phyloP scores from a whole-genome alignment of 345 rosid species.

The Corchorus capsularis region DNA sequence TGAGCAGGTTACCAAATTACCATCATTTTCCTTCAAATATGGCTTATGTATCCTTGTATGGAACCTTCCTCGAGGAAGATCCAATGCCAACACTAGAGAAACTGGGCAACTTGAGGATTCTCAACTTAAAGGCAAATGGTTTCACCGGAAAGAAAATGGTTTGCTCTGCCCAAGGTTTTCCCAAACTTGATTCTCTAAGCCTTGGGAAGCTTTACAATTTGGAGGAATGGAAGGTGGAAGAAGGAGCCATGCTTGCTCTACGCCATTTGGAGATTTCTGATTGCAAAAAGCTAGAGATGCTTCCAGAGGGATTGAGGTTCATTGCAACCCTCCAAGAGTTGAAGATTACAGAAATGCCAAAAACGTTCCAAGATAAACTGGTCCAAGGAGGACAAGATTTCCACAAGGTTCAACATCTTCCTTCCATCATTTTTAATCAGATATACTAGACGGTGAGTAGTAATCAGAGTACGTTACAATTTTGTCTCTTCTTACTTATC shows the following conservation, averaged over 20 bases:
- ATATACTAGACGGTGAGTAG: too few relatives aligned
- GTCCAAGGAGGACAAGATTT: constrained; percentile 13
- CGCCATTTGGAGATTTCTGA: not conserved
- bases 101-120: constrained; percentile 31
- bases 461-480: too few relatives aligned
- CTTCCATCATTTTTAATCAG: too few relatives aligned
- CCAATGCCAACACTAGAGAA: constrained; percentile 48
- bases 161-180: constrained; percentile 30
- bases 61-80: constrained; percentile 25
- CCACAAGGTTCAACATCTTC: not conserved
- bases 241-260: constrained; percentile 45
- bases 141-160: constrained; percentile 33
- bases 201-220: not conserved
- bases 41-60: constrained; percentile 28
- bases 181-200: constrained; percentile 24
- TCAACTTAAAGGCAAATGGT: constrained; percentile 15
- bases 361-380: not conserved
- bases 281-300: not conserved
- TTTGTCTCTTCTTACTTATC: too few relatives aligned
- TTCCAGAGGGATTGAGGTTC: constrained; percentile 5
- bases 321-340: not conserved
- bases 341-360: not conserved
- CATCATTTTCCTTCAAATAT: constrained; percentile 30
- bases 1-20: constrained; percentile 20
- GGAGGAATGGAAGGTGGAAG: constrained; percentile 33